Evolutionary conservation across 371 early-diverging fungal genomes (phyloP).

Genomic region (Rhizopus sp.): DNA sequence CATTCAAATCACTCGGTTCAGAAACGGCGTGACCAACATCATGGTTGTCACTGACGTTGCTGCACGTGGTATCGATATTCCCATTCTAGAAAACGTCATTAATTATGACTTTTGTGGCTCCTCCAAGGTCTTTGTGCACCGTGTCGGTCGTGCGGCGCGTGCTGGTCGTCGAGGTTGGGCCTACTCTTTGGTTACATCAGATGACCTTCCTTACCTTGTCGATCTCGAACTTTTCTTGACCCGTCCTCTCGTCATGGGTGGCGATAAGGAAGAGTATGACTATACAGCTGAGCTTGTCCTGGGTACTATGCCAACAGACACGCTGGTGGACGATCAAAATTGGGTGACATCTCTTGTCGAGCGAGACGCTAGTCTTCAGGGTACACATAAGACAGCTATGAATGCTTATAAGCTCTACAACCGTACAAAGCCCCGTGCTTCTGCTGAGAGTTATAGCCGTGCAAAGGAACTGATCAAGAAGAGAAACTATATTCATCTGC

Average conservation of each 20-base stretch:
- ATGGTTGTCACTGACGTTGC: constrained; percentile 99
- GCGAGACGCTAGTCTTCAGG: constrained; percentile 65
- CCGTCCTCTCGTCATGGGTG: constrained; percentile 69
- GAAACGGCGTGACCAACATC: constrained; percentile 74
- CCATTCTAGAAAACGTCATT: constrained; percentile 94
- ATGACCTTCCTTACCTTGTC: constrained; percentile 90
- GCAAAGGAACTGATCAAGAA: constrained; percentile 79
- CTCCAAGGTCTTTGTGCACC: constrained; percentile 97
- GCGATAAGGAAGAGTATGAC: constrained; percentile 49
- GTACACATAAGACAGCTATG: constrained; percentile 62
- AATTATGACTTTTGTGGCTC: constrained; percentile 96
- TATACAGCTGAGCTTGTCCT: constrained; percentile 85
- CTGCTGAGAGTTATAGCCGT: constrained; percentile 80
- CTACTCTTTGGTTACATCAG: constrained; percentile 84
- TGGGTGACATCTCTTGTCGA: constrained; percentile 66
- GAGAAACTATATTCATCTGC: constrained; percentile 66
- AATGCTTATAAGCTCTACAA: constrained; percentile 89
- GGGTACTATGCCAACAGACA: constrained; percentile 75
- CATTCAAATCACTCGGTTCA: constrained; percentile 83
- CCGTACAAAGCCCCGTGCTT: constrained; percentile 79
- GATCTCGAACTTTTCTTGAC: constrained; percentile 93
- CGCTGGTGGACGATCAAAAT: constrained; percentile 71
- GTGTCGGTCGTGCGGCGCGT: constrained; percentile 98
- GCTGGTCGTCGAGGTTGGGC: constrained; percentile 95
- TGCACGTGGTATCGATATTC: constrained; percentile 99